Evolutionary conservation across 306 rosid species (phyloP).

Genomic region (Dryas alaskensis): DNA sequence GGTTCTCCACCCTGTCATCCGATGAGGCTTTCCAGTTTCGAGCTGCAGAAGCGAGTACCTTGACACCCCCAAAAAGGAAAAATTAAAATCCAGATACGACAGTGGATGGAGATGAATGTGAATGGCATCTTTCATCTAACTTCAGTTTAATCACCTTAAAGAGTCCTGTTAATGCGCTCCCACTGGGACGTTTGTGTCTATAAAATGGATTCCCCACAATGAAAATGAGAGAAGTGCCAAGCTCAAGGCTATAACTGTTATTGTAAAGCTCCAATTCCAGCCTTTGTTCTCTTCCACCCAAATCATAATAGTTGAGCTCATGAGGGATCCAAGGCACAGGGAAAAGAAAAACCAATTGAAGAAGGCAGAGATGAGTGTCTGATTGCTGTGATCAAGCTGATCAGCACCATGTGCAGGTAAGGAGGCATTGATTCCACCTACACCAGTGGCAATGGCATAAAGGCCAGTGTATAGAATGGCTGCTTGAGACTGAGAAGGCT

Average conservation of each 20-base stretch:
- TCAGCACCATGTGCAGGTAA: conserved; percentile 48
- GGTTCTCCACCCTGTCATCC: background rate
- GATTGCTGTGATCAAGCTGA: conserved; percentile 35
- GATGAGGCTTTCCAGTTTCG: conserved; percentile 14
- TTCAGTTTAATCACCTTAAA: conserved; percentile 12
- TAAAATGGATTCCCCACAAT: conserved; percentile 25
- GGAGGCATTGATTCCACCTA: conserved; percentile 36
- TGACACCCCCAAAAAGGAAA: background rate
- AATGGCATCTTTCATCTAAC: background rate
- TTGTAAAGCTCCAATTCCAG: conserved; percentile 30
- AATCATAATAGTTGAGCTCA: conserved; percentile 35
- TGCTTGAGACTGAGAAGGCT: conserved; percentile 20
- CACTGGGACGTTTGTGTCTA: conserved; percentile 31
- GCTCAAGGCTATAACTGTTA: conserved; percentile 21
- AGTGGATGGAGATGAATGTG: background rate
- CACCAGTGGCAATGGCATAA: conserved; percentile 29
- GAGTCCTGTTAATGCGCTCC: conserved; percentile 36
- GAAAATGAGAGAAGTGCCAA: conserved; percentile 24
- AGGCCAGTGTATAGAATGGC: conserved; percentile 32
- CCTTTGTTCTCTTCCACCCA: conserved; percentile 42
- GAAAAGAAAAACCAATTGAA: conserved; percentile 46
- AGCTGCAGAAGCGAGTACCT: conserved; percentile 32
- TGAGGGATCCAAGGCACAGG: conserved; percentile 24
- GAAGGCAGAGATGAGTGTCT: conserved; percentile 34
- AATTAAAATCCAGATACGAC: background rate